These are phyloP conservation scores for Pelargonium cotyledonis DNA, from an alignment of 441 rosid species.

Conservation along the genomic window DNA sequence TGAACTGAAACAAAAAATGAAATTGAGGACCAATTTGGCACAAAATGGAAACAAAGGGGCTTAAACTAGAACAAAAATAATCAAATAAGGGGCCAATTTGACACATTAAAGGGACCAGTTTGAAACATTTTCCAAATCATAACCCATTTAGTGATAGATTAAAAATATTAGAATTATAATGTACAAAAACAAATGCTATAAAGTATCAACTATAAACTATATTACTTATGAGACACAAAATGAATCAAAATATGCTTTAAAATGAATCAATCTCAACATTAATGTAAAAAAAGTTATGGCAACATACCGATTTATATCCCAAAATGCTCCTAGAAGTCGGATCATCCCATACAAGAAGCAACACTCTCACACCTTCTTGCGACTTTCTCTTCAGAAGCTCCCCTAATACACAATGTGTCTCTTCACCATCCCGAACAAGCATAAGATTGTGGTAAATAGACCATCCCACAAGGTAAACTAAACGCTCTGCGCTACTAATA, in stretches of 20 bases:
- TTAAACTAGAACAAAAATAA: no score
- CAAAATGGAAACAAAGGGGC: no score
- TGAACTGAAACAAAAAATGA: no score
- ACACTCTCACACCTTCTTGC: slow-evolving; percentile 93
- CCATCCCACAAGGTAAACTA: slow-evolving; percentile 93
- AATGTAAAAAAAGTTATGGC: not conserved
- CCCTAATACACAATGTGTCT: slow-evolving; percentile 53
- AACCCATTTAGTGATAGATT: not conserved
- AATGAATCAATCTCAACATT: not conserved
- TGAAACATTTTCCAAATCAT: no score
- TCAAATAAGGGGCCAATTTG: no score
- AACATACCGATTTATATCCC: slow-evolving; percentile 71
- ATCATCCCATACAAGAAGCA: slow-evolving; percentile 96
- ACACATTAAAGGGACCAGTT: no score
- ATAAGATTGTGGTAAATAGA: slow-evolving; percentile 87
- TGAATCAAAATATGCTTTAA: no score
- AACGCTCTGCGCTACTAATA: slow-evolving; percentile 63
- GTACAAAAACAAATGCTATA: not conserved
- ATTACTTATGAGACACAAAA: not conserved
- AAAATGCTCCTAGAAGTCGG: slow-evolving; percentile 89
- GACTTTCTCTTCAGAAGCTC: slow-evolving; percentile 81
- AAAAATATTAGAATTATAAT: not conserved
- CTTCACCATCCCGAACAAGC: slow-evolving; percentile 50
- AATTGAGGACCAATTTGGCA: no score
- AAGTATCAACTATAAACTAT: not conserved